Evolutionary conservation across 768 basidiomycete genomes (phyloP).

Genomic region (Leccinum pellstonianum): DNA sequence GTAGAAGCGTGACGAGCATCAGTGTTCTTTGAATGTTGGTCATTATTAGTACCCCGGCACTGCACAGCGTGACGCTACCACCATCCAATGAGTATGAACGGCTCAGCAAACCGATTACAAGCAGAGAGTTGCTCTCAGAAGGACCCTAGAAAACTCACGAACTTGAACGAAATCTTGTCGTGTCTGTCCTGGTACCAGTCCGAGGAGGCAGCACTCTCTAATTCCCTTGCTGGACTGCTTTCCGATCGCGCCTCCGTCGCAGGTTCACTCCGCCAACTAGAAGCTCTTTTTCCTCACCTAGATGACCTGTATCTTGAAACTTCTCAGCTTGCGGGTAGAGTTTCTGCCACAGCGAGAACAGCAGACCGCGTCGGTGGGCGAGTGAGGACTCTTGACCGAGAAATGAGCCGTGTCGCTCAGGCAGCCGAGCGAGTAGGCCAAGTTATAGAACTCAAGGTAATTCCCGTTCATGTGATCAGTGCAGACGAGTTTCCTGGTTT

Average conservation of each 20-base stretch:
- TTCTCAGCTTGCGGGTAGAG: constrained; percentile 50
- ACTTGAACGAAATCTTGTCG: constrained; percentile 68
- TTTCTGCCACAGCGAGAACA: constrained; percentile 71
- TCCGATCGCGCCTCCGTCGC: constrained; percentile 66
- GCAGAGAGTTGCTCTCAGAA: constrained; percentile 10
- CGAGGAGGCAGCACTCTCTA: constrained; percentile 74
- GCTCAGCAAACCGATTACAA: constrained; percentile 12
- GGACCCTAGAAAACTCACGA: constrained; percentile 48
- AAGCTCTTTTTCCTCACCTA: constrained; percentile 58
- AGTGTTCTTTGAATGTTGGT: too few relatives aligned
- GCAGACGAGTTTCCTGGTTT: constrained; percentile 25
- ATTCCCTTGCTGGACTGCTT: constrained; percentile 67
- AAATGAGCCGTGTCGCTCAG: constrained; percentile 87
- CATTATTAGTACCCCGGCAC: too few relatives aligned
- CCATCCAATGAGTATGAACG: constrained; percentile 13
- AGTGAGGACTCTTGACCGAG: constrained; percentile 85
- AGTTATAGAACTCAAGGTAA: constrained; percentile 93
- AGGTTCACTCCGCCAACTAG: constrained; percentile 58
- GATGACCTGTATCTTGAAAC: constrained; percentile 64
- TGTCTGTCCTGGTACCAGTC: constrained; percentile 73
- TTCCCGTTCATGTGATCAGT: neutral
- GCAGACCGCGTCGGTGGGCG: constrained; percentile 90
- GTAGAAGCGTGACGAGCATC: too few relatives aligned
- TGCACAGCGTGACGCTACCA: neutral
- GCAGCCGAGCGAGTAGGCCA: constrained; percentile 90